A percentile compares a stretch with the other conserved stretches of the same genome.
These are phyloP conservation scores for Populus davidiana DNA, from an alignment of 345 rosid species.

Conservation along the genomic window DNA sequence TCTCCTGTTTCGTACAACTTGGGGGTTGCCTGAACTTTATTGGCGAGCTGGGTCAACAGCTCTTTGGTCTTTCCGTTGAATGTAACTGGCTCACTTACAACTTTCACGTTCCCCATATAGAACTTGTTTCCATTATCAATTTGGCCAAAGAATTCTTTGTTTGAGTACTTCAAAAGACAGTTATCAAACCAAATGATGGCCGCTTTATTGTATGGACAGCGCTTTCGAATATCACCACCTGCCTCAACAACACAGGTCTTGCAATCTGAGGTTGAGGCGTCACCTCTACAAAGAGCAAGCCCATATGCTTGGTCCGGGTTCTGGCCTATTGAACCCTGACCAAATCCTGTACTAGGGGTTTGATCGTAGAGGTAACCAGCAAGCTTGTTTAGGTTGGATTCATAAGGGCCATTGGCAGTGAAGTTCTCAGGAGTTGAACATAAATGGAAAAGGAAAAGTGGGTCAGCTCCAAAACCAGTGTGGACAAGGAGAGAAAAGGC, in stretches of 20 bases:
- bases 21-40: constrained; percentile 13
- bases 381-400: constrained; percentile 34
- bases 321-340: constrained; percentile 16
- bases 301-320: constrained; percentile 25
- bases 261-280: constrained; percentile 33
- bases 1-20: constrained; percentile 29
- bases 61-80: constrained; percentile 35
- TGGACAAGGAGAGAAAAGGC: constrained; percentile 29
- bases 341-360: constrained; percentile 33
- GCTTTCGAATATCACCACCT: constrained; percentile 22
- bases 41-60: constrained; percentile 24
- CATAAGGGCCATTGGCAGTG: constrained; percentile 29
- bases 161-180: constrained; percentile 38
- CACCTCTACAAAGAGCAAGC: constrained; percentile 44
- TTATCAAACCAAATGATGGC: constrained; percentile 48
- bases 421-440: constrained; percentile 40
- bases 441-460: constrained; percentile 32
- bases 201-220: constrained; percentile 36
- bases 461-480: constrained; percentile 23
- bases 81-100: constrained; percentile 17
- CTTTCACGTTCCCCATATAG: constrained; percentile 30
- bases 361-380: constrained; percentile 10
- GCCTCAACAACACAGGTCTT: constrained; percentile 34
- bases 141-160: constrained; percentile 38
- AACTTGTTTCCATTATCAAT: constrained; percentile 40